Evolutionary conservation across 2,329 filamentous ascomycete genomes (phyloP), one percentile per base, ranked within the genome.

Genomic region (Fusarium zealandicum): DNA sequence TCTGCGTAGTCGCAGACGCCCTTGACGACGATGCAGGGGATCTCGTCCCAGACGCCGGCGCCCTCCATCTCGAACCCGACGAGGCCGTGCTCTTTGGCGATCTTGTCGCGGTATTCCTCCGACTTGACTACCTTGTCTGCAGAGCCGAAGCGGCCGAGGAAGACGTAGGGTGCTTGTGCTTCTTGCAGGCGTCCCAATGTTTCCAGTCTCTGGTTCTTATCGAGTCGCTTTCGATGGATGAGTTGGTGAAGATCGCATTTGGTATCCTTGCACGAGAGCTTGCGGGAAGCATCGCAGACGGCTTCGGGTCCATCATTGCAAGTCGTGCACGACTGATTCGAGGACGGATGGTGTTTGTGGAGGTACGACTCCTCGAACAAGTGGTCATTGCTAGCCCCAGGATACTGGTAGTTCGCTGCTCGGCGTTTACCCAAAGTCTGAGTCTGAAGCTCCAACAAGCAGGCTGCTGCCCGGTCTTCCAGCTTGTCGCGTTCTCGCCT

Each of bases 21-120:
- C 10, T 76, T 75, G 36, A 79, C 70, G 0, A 75, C 59, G 1
- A 79, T 50, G 5, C 72, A 75, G 0, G 75, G 75, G 0, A 76
- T 46, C 0, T 62, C 56, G 1, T 72, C 67, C 67, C 66, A 73
- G 0, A 67, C 38, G 0, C 73, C 73, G 1, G 71, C 71, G 0
- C 68, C 67, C 17, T 74, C 73, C 69, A 69, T 75, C 53, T 74
- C 73, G 5, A 64, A 61, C 0, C 52, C 70, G 7, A 73, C 61
- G 1, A 71, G 17, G 0, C 46, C 18, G 0, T 67, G 36, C 4
- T 48, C 2, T 11, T 31, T 11, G 1, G 71, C 67, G 13, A 77
- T 56, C 0, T 35, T 28, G 35, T 79, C 75, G 8, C 77, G 69
- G 4, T 71, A 59, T 8, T 64, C 37, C 1, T 68, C 73, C 2